Percentiles rank a stretch among this genome's conserved stretches.
Evolutionary conservation across 305 asterid genomes (phyloP).

Genomic region (Ilex paraguariensis): DNA sequence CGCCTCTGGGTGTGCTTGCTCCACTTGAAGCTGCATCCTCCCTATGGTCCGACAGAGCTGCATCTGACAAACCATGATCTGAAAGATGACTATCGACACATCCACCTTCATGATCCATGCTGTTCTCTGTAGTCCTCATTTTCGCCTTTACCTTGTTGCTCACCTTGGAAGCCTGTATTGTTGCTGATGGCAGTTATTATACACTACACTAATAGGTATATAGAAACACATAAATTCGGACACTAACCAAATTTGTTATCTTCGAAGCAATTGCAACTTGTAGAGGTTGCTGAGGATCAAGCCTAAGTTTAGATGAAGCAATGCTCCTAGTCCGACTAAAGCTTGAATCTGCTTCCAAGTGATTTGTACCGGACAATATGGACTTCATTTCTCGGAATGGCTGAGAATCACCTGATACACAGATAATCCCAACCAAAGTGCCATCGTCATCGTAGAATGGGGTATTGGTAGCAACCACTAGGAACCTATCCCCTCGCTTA

Average conservation of each 20-base stretch:
- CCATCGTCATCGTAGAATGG: constrained; percentile 82
- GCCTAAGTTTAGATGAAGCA: constrained; percentile 60
- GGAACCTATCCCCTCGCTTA: constrained; percentile 56
- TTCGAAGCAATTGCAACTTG: constrained; percentile 79
- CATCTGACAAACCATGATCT: constrained; percentile 47
- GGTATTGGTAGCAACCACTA: constrained; percentile 49
- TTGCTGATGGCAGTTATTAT: constrained; percentile 27
- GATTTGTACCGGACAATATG: constrained; percentile 25
- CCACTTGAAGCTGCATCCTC: constrained; percentile 92
- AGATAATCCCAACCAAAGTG: constrained; percentile 55
- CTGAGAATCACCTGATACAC: constrained; percentile 54
- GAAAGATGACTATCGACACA: constrained; percentile 56
- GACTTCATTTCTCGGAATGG: constrained; percentile 49
- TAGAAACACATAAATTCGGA: constrained; percentile 6
- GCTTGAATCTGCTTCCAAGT: constrained; percentile 29
- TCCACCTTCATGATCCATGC: constrained; percentile 58
- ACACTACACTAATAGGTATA: constrained; percentile 10
- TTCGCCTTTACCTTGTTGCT: constrained; percentile 85
- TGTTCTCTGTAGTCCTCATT: constrained; percentile 55
- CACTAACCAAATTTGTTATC: constrained; percentile 80
- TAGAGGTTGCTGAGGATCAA: constrained; percentile 80
- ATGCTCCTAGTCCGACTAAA: constrained; percentile 33
- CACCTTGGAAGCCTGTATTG: constrained; percentile 63
- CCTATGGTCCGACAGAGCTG: constrained; percentile 41
- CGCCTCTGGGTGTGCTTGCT: constrained; percentile 89